Percentiles rank a stretch among this genome's conserved stretches.
Evolutionary conservation across 345 rosid genomes (phyloP).

Genomic region (Pistacia vera): DNA sequence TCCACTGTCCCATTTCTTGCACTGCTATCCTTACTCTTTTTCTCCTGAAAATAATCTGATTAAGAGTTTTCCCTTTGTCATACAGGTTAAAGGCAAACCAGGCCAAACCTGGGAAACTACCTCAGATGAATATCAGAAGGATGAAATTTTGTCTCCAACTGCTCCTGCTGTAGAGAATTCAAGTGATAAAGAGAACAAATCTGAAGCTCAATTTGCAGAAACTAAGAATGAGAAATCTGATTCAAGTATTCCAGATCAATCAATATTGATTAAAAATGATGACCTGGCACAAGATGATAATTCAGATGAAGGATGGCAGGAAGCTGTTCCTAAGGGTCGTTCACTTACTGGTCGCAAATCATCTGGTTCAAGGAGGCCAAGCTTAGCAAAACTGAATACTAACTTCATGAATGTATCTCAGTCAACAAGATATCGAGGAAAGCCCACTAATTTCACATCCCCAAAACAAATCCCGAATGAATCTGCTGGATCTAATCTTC

Average conservation of each 20-base stretch:
- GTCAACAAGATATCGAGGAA: slow-evolving; percentile 71
- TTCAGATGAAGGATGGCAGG: slow-evolving; percentile 99
- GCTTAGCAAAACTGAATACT: slow-evolving; percentile 85
- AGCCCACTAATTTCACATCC: slow-evolving; percentile 58
- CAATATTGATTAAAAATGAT: slow-evolving; percentile 31
- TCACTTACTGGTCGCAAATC: slow-evolving; percentile 69
- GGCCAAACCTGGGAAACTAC: slow-evolving; percentile 67
- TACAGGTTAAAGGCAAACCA: slow-evolving; percentile 73
- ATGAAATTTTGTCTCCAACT: slow-evolving; percentile 50
- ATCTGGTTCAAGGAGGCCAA: slow-evolving; percentile 71
- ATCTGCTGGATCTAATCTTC: slow-evolving; percentile 46
- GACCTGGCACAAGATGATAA: slow-evolving; percentile 47
- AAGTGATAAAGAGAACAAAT: slow-evolving; percentile 80
- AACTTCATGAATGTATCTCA: slow-evolving; percentile 72
- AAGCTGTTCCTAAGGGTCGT: slow-evolving; percentile 93
- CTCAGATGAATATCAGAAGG: slow-evolving; percentile 66
- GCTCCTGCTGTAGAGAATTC: slow-evolving; percentile 53
- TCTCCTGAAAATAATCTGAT: slow-evolving; percentile 15
- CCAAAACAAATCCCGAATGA: slow-evolving; percentile 57
- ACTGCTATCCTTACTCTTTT: slow-evolving; percentile 1
- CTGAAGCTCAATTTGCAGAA: slow-evolving; percentile 56
- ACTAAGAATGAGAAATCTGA: slow-evolving; percentile 51
- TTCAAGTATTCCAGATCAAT: slow-evolving; percentile 45
- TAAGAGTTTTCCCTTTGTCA: slow-evolving; percentile 16
- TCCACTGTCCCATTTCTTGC: slow-evolving; percentile 11